Evolutionary conservation across 345 rosid species (phyloP), one percentile per base, ranked within the genome.

Genomic region (Fremontodendron californicum): DNA sequence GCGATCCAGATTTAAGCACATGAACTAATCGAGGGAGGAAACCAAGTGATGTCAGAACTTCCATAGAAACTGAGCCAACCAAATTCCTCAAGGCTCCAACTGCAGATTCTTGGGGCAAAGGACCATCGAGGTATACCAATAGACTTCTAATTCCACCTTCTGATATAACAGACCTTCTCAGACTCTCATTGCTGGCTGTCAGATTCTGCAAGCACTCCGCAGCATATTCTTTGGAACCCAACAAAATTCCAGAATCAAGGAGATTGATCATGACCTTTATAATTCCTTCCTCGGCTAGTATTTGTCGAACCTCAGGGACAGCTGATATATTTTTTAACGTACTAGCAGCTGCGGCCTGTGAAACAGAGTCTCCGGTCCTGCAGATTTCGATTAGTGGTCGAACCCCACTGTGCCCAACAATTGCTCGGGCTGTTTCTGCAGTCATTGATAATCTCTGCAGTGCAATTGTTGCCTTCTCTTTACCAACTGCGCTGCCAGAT

Each of bases 171-270:
- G 83, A 75, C 77, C 93, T 85, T 46, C 88, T 83, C 25, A 93
- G 78, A 79, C 78, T 81, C 77, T 94, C 97, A 19, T 90, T 93
- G 78, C 89, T 86, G 2, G 94, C 83, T 9, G 98, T 91, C 78
- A 94, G 94, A 85, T 93, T 90, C 87, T 91, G 97, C 85, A 94
- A 83, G 85, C 97, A 93, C 79, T 94, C 97, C 0, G 97, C 91
- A 0, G 98, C 97, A 45, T 94, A 89, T 70, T 94, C 98, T 86
- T 91, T 94, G 10, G 95, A 81, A 61, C 97, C 94, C 39, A 91
- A 65, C 61, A 90, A 69, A 66, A 93, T 88, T 74, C 98, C 98
- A 35, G 86, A 80, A 62, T 84, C 91, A 10, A 94, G 92, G 29
- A 93, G 89, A 77, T 87, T 63, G 74, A 93, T 84, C 97, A 89